Evolutionary conservation across 73 alveolate species (phyloP).

Genomic region (Uronychia binucleata): DNA sequence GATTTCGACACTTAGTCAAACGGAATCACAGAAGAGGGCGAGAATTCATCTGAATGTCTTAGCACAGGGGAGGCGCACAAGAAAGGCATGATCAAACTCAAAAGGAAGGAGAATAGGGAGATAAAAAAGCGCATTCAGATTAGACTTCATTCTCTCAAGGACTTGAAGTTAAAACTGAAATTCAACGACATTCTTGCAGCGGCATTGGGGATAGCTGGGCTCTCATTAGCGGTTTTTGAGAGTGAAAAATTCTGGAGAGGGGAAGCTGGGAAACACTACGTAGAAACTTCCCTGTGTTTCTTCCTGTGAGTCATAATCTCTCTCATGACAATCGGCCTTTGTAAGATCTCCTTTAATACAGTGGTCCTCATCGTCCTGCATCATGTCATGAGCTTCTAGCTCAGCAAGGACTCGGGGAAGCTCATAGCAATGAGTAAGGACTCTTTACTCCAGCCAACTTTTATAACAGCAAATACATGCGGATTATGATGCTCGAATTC

Average conservation of each 20-base stretch:
- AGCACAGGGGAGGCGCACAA: background rate
- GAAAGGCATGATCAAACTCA: background rate
- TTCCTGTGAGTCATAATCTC: background rate
- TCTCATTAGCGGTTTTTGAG: background rate
- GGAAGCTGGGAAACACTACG: background rate
- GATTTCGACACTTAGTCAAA: background rate
- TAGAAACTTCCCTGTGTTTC: background rate
- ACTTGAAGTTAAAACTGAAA: background rate
- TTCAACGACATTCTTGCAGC: background rate
- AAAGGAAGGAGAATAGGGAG: background rate
- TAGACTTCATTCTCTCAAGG: background rate
- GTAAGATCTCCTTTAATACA: background rate
- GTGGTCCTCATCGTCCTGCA: background rate
- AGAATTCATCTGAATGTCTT: background rate
- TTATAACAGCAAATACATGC: constrained; percentile 6
- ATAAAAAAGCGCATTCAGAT: background rate
- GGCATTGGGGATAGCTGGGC: background rate
- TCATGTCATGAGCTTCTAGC: background rate
- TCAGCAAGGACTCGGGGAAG: background rate
- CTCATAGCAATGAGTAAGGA: background rate
- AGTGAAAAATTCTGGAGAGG: background rate
- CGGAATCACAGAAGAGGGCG: background rate
- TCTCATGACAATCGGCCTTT: background rate
- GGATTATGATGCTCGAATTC: constrained; percentile 15
- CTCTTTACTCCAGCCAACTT: background rate